Conservation (phyloP, 805 yeast species). For the Candida patagonica region DNA sequence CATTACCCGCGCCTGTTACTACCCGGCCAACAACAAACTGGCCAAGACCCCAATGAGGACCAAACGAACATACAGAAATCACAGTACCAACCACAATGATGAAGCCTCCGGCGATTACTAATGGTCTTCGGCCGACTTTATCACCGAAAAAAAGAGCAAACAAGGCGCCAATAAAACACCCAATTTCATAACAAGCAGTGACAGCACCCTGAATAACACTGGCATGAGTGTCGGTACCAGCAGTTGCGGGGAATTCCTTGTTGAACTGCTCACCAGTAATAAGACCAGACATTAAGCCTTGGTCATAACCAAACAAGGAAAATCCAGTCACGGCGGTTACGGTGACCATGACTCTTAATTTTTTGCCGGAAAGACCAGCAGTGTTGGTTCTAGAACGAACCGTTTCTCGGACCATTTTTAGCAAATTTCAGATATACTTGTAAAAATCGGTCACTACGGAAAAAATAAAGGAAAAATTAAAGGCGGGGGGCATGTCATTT, state of each 20-base stretch:
- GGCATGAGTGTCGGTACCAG: slow-evolving; percentile 37
- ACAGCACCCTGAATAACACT: slow-evolving; percentile 51
- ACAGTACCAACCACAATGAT: slow-evolving; percentile 55
- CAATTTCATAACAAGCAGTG: slow-evolving; percentile 48
- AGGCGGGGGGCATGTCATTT: no score
- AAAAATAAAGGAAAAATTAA: no score
- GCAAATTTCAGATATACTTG: no score
- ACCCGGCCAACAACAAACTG: slow-evolving; percentile 71
- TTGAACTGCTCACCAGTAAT: slow-evolving; percentile 52
- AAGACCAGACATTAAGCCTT: slow-evolving; percentile 52
- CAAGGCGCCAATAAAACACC: slow-evolving; percentile 68
- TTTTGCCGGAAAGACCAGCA: slow-evolving; percentile 47
- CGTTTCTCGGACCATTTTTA: not conserved
- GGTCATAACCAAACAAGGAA: slow-evolving; percentile 68
- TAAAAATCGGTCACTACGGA: no score
- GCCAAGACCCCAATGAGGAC: slow-evolving; percentile 36
- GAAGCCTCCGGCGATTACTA: slow-evolving; percentile 46
- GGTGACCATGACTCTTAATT: slow-evolving; percentile 41
- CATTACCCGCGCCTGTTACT: slow-evolving; percentile 66
- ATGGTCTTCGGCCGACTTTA: slow-evolving; percentile 53
- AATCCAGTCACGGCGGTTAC: slow-evolving; percentile 57
- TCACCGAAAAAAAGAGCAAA: slow-evolving; percentile 57
- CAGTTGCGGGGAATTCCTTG: slow-evolving; percentile 50
- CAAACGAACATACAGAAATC: slow-evolving; percentile 41
- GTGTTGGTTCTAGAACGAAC: slow-evolving; percentile 34